phyloP scores from a whole-genome alignment of 371 early-diverging fungal species.

The Saksenaea vasiformis region DNA sequence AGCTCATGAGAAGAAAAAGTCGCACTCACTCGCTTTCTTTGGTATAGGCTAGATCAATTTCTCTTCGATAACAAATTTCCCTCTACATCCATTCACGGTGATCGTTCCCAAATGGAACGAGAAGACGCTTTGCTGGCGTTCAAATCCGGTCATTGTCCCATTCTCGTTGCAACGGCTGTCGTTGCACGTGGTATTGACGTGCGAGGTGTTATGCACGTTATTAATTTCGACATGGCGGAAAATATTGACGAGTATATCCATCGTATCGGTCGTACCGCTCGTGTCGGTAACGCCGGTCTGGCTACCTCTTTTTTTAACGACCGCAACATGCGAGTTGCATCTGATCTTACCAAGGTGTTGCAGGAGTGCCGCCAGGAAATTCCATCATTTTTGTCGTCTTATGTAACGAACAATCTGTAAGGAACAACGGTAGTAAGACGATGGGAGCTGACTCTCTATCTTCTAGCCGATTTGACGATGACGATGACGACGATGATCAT shows the following conservation, averaged over 20 bases:
- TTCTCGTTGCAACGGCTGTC: slow-evolving; percentile 92
- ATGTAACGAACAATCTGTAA: slow-evolving; percentile 37
- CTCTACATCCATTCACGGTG: slow-evolving; percentile 77
- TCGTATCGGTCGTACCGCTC: slow-evolving; percentile 82
- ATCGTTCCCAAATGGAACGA: slow-evolving; percentile 78
- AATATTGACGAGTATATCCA: slow-evolving; percentile 86
- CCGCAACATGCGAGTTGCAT: slow-evolving; percentile 45
- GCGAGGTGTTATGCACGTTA: slow-evolving; percentile 78
- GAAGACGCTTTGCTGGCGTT: slow-evolving; percentile 80
- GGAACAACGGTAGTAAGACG: slow-evolving; percentile 1
- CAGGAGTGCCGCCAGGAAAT: slow-evolving; percentile 79
- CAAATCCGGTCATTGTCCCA: slow-evolving; percentile 72
- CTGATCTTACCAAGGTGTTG: slow-evolving; percentile 78
- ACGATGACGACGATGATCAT: slow-evolving; percentile 28
- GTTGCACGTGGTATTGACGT: slow-evolving; percentile 93
- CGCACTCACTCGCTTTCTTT: not conserved
- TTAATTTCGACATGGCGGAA: slow-evolving; percentile 83
- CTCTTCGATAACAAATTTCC: slow-evolving; percentile 68
- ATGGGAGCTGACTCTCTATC: not conserved
- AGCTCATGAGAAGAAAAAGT: not conserved
- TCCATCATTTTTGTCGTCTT: slow-evolving; percentile 67
- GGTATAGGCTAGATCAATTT: slow-evolving; percentile 62
- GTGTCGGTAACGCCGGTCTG: slow-evolving; percentile 73
- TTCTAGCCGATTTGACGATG: slow-evolving; percentile 29
- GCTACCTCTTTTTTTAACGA: slow-evolving; percentile 77